Percentiles rank a stretch among this genome's conserved stretches.
Conservation (phyloP, 805 yeast species). For the Cyberlindnera lachancei region DNA sequence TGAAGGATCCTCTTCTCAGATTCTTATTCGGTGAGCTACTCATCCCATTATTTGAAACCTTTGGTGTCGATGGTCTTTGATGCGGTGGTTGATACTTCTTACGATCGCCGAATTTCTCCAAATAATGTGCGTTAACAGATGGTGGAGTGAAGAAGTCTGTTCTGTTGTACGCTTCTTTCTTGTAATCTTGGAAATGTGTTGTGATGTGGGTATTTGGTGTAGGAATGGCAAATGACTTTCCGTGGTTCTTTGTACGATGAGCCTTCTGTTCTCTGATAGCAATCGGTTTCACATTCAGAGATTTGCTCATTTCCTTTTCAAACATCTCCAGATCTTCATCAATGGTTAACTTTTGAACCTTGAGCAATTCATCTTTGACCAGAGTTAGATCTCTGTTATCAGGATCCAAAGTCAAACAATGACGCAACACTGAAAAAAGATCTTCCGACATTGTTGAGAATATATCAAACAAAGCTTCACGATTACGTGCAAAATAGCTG, state of each 20-base stretch:
- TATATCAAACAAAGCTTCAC: slow-evolving; percentile 87
- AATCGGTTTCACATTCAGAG: slow-evolving; percentile 16
- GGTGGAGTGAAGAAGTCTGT: slow-evolving; percentile 77
- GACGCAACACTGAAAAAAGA: slow-evolving; percentile 75
- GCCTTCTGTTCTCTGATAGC: slow-evolving; percentile 14
- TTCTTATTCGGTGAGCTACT: slow-evolving; percentile 5
- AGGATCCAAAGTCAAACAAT: slow-evolving; percentile 79
- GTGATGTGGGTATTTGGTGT: slow-evolving; percentile 42
- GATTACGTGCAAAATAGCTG: slow-evolving; percentile 74
- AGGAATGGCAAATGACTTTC: slow-evolving; percentile 55
- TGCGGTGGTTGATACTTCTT: slow-evolving; percentile 23
- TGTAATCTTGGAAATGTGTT: slow-evolving; percentile 31
- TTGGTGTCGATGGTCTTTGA: slow-evolving; percentile 21
- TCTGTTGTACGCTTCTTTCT: slow-evolving; percentile 39
- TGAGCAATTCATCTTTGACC: slow-evolving; percentile 53
- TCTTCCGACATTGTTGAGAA: slow-evolving; percentile 86
- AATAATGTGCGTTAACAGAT: slow-evolving; percentile 59
- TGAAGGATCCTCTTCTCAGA: slow-evolving; percentile 19
- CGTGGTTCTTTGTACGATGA: slow-evolving; percentile 25
- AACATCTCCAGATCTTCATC: slow-evolving; percentile 61
- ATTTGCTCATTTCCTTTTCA: slow-evolving; percentile 30
- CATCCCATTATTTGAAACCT: slow-evolving; percentile 5
- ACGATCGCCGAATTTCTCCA: slow-evolving; percentile 49
- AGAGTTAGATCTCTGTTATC: slow-evolving; percentile 61
- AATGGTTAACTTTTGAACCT: slow-evolving; percentile 64